Conservation (phyloP, 257 asterid genomes). For the Jacaranda copaia region DNA sequence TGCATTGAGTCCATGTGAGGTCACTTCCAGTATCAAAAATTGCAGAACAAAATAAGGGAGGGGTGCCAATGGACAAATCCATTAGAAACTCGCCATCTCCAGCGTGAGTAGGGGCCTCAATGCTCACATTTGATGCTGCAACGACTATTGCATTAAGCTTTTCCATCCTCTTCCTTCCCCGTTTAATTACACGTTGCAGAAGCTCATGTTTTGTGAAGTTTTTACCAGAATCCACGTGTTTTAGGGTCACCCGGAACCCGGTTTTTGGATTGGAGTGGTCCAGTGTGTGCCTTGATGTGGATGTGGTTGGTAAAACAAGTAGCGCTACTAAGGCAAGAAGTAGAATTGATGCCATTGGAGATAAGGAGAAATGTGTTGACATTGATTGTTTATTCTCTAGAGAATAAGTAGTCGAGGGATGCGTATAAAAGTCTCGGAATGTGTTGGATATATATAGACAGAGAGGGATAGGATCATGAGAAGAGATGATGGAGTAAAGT, state of each 20-base stretch:
- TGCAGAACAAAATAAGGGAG: slow-evolving; percentile 57
- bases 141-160: slow-evolving; percentile 53
- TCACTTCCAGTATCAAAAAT: slow-evolving; percentile 87
- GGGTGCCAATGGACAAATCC: slow-evolving; percentile 75
- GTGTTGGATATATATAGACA: neutral
- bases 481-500: neutral
- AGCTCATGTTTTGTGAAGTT: slow-evolving; percentile 71
- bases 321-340: slow-evolving; percentile 29
- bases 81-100: slow-evolving; percentile 86
- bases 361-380: neutral
- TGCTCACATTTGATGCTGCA: slow-evolving; percentile 42
- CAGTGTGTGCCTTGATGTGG: slow-evolving; percentile 57
- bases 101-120: slow-evolving; percentile 65
- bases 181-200: slow-evolving; percentile 67
- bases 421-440: neutral
- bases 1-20: slow-evolving; percentile 83
- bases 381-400: neutral
- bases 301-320: slow-evolving; percentile 38
- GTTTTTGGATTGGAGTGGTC: slow-evolving; percentile 29
- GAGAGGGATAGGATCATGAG: neutral
- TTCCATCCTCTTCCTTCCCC: slow-evolving; percentile 61
- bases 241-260: slow-evolving; percentile 63
- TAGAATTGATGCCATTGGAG: slow-evolving; percentile 29
- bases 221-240: slow-evolving; percentile 63
- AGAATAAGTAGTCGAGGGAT: neutral